Evolutionary conservation across 768 basidiomycete genomes (phyloP).

Genomic region (Lactifluus echinatus): DNA sequence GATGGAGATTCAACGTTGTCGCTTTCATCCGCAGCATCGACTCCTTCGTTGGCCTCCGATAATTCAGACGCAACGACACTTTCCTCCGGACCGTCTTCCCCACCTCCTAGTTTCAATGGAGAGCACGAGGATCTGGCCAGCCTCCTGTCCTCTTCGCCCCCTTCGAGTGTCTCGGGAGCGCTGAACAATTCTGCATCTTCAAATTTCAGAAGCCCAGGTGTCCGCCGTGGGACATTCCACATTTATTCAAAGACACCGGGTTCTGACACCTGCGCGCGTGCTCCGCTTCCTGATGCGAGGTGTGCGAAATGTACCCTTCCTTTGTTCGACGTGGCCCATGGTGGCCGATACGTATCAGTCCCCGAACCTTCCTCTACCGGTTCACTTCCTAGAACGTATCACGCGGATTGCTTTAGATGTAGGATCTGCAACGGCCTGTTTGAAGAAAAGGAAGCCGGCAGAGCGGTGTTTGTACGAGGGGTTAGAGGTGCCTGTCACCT

Average conservation of each 20-base stretch:
- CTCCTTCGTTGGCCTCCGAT: constrained; percentile 54
- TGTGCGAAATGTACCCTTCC: constrained; percentile 55
- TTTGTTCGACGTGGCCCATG: constrained; percentile 48
- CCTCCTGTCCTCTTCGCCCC: constrained; percentile 41
- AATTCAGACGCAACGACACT: constrained; percentile 49
- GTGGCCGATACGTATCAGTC: constrained; percentile 63
- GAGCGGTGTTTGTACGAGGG: constrained; percentile 63
- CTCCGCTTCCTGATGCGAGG: constrained; percentile 31
- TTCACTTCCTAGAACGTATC: constrained; percentile 51
- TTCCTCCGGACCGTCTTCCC: constrained; percentile 46
- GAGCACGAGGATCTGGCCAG: constrained; percentile 7
- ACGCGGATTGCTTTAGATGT: constrained; percentile 71
- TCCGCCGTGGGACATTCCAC: not conserved
- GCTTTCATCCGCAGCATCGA: constrained; percentile 35
- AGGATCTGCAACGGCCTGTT: constrained; percentile 55
- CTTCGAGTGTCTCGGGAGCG: constrained; percentile 1
- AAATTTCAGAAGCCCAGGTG: not conserved
- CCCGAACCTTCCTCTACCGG: constrained; percentile 38
- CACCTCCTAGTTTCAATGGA: constrained; percentile 19
- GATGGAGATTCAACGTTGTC: constrained; percentile 26
- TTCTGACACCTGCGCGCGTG: constrained; percentile 22
- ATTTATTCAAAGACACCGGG: not conserved
- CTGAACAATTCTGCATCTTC: not conserved
- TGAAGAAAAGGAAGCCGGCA: constrained; percentile 49
- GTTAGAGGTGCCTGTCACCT: constrained; percentile 61